phyloP scores from a whole-genome alignment of 225 moss, liverwort and hornwort species.

The Straminergon stramineum region DNA sequence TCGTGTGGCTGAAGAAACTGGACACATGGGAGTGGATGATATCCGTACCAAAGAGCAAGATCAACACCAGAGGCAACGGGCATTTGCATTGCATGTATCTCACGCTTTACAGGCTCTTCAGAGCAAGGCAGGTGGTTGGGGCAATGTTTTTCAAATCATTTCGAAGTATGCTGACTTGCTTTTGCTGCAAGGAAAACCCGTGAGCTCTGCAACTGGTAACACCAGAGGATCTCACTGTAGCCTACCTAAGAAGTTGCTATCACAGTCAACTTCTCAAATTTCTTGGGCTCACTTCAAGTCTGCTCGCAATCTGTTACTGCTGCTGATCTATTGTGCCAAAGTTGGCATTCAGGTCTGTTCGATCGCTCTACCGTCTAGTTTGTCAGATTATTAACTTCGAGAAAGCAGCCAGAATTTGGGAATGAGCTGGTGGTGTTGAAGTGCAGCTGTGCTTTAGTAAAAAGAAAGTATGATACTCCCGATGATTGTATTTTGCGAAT shows the following conservation, averaged over 20 bases:
- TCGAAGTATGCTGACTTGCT: slow-evolving; percentile 60
- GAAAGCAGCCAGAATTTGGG: neutral
- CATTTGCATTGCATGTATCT: slow-evolving; percentile 56
- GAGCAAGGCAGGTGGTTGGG: slow-evolving; percentile 73
- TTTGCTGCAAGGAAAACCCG: slow-evolving; percentile 31
- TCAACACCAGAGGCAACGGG: slow-evolving; percentile 72
- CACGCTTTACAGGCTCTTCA: slow-evolving; percentile 51
- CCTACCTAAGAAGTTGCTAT: slow-evolving; percentile 61
- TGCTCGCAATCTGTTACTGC: slow-evolving; percentile 63
- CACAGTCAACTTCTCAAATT: slow-evolving; percentile 71
- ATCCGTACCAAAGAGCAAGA: slow-evolving; percentile 60
- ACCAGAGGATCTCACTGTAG: slow-evolving; percentile 30
- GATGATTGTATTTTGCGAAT: neutral
- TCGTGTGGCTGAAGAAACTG: slow-evolving; percentile 34
- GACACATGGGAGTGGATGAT: slow-evolving; percentile 80
- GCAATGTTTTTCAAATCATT: slow-evolving; percentile 47
- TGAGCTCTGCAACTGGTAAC: slow-evolving; percentile 14
- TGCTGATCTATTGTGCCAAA: slow-evolving; percentile 77
- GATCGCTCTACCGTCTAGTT: neutral
- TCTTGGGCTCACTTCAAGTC: slow-evolving; percentile 76
- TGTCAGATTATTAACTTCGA: neutral
- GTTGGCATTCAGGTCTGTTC: slow-evolving; percentile 56
- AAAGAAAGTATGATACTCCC: neutral
- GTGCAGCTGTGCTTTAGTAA: neutral
- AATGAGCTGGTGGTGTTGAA: neutral